These are phyloP conservation scores for Cucumis hystrix DNA, from an alignment of 306 rosid genomes.

Conservation along the genomic window DNA sequence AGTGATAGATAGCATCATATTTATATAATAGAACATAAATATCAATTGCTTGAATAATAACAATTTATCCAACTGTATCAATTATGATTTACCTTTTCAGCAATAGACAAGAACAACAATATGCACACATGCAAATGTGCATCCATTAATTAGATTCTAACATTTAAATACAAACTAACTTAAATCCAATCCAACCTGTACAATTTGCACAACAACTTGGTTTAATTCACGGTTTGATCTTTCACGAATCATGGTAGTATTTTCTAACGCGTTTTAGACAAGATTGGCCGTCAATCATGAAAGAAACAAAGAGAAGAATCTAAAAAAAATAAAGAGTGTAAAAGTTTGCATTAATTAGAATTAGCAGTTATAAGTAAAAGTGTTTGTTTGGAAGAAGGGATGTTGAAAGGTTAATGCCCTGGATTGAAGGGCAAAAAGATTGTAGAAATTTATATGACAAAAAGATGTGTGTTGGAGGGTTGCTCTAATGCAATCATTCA, in stretches of 20 bases:
- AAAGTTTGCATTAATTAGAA: background rate
- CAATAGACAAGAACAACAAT: background rate
- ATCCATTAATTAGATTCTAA: background rate
- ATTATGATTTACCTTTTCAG: background rate
- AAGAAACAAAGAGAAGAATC: background rate
- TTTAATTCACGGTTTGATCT: background rate
- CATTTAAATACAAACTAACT: background rate
- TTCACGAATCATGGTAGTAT: background rate
- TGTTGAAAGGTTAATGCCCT: slow-evolving; percentile 4
- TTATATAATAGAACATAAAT: too few relatives aligned
- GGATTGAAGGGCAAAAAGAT: background rate
- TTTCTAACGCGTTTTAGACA: background rate
- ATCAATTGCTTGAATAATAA: background rate
- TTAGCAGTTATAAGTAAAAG: background rate
- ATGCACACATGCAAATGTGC: too few relatives aligned
- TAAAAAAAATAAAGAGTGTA: background rate
- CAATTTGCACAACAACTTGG: background rate
- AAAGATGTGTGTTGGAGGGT: background rate
- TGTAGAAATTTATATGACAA: background rate
- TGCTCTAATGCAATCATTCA: background rate
- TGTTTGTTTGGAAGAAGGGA: background rate
- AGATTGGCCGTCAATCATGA: background rate
- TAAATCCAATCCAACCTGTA: background rate
- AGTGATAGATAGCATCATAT: too few relatives aligned
- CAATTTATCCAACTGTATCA: background rate